phyloP scores from a whole-genome alignment of 352 stramenopile species.

The Phytophthora vignae region DNA sequence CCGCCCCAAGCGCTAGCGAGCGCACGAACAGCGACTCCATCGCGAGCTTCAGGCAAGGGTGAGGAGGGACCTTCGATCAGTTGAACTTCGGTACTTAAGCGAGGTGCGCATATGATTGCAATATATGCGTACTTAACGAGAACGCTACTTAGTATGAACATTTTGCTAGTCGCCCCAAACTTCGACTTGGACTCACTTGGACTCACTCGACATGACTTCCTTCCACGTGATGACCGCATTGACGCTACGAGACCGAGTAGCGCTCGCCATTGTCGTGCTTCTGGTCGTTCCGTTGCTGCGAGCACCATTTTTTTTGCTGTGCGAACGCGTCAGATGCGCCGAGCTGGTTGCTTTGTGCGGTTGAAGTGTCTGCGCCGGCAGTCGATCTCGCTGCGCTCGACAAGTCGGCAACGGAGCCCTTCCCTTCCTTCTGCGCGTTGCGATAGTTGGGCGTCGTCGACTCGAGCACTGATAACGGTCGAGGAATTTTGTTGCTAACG shows the following conservation, averaged over 20 bases:
- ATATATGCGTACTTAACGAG: too few species aligned
- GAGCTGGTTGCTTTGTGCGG: constrained; percentile 1
- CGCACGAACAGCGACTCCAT: constrained; percentile 83
- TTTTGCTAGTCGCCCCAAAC: not conserved
- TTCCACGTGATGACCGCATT: too few species aligned
- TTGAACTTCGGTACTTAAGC: not conserved
- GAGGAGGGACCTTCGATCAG: not conserved
- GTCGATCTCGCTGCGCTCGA: not conserved
- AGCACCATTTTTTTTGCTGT: not conserved
- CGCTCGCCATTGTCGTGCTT: too few species aligned
- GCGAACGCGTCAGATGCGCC: not conserved
- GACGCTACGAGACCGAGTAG: too few species aligned
- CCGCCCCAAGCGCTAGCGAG: constrained; percentile 55
- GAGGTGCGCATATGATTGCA: not conserved
- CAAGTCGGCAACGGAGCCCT: constrained; percentile 11
- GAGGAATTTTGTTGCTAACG: constrained; percentile 15
- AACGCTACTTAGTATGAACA: too few species aligned
- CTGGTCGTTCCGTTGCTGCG: not conserved
- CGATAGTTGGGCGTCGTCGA: constrained; percentile 11
- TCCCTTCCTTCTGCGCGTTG: not conserved
- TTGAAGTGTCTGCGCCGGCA: not conserved
- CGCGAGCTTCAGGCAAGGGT: too few species aligned
- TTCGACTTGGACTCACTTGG: too few species aligned
- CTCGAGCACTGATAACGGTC: constrained; percentile 19
- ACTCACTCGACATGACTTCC: too few species aligned